Percentiles rank a stretch among this genome's conserved stretches.
phyloP scores from a whole-genome alignment of 2,329 filamentous ascomycete genomes.

The Colletotrichum truncatum region DNA sequence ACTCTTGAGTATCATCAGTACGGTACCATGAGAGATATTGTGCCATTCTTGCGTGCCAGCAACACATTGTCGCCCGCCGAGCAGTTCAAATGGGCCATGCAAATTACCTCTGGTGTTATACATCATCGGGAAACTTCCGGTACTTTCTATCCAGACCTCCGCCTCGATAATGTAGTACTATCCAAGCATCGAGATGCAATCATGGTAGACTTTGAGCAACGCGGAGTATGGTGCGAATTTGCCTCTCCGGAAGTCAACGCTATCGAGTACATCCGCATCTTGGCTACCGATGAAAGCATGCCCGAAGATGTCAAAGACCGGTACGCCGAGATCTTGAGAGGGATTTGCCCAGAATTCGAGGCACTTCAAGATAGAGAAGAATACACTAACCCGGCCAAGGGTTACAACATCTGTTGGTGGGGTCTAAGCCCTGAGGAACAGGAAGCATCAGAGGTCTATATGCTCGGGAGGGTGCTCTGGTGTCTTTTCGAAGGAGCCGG shows the following conservation, averaged over 20 bases:
- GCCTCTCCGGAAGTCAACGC: constrained; percentile 68
- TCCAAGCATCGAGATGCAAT: constrained; percentile 56
- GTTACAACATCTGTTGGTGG: constrained; percentile 67
- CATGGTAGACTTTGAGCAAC: constrained; percentile 71
- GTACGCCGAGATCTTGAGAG: constrained; percentile 51
- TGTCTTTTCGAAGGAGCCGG: constrained; percentile 70
- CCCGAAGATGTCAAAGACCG: constrained; percentile 47
- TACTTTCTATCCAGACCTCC: constrained; percentile 66
- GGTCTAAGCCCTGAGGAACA: constrained; percentile 60
- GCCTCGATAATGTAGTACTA: constrained; percentile 68
- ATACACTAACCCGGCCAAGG: constrained; percentile 56
- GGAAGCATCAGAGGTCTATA: constrained; percentile 68
- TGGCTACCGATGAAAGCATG: constrained; percentile 60
- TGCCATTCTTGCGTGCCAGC: constrained; percentile 61
- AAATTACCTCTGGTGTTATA: constrained; percentile 60
- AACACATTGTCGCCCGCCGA: constrained; percentile 49
- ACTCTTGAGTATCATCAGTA: constrained; percentile 61
- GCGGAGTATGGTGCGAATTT: constrained; percentile 71
- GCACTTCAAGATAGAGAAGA: constrained; percentile 49
- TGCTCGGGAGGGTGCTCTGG: constrained; percentile 70
- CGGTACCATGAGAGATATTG: constrained; percentile 64
- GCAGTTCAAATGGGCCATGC: constrained; percentile 62
- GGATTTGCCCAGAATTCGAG: constrained; percentile 58
- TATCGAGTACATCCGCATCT: constrained; percentile 64
- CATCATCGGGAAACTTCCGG: constrained; percentile 56